Conservation (phyloP, 1,284 basidiomycete genomes). For the Pseudozyma tsukubaensis region DNA sequence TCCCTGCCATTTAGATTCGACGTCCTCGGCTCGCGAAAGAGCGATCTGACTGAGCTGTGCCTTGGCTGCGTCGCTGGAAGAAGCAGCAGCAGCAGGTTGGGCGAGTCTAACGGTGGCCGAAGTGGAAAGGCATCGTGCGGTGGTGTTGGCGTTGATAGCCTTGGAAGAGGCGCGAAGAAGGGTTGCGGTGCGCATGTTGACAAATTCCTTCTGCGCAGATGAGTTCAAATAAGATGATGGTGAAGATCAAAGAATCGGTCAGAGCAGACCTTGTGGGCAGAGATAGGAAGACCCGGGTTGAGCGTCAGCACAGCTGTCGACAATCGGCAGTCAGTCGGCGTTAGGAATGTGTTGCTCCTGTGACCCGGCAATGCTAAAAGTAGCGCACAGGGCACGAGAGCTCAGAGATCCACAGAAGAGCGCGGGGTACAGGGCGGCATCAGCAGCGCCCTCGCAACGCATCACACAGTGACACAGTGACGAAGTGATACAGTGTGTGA, state of each 20-base stretch:
- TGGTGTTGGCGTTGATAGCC: slow-evolving; percentile 9
- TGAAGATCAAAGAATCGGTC: not conserved
- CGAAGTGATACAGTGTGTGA: no score
- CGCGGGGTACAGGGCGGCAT: not conserved
- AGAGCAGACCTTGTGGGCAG: no score
- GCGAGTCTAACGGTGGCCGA: slow-evolving; percentile 32
- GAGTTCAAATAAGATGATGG: slow-evolving; percentile 2
- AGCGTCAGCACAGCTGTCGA: not conserved
- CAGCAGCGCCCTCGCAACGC: not conserved
- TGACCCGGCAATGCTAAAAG: not conserved
- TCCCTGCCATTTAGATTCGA: slow-evolving; percentile 77
- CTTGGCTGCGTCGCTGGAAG: slow-evolving; percentile 15
- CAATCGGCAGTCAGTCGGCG: not conserved
- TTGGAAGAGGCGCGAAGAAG: slow-evolving; percentile 33
- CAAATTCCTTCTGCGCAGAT: not conserved
- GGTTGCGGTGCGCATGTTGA: slow-evolving; percentile 27
- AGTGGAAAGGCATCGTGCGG: slow-evolving; percentile 37
- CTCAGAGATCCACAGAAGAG: not conserved
- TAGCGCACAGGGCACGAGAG: not conserved
- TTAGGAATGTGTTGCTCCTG: slow-evolving; percentile 1
- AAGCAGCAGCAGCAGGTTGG: slow-evolving; percentile 32
- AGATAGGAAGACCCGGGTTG: not conserved
- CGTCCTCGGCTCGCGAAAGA: slow-evolving; percentile 51
- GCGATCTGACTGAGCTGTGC: slow-evolving; percentile 52
- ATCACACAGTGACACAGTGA: no score